Evolutionary conservation across 805 yeast species (phyloP), one percentile per base, ranked within the genome.

Genomic region (Lipomyces spencermartinsiae): DNA sequence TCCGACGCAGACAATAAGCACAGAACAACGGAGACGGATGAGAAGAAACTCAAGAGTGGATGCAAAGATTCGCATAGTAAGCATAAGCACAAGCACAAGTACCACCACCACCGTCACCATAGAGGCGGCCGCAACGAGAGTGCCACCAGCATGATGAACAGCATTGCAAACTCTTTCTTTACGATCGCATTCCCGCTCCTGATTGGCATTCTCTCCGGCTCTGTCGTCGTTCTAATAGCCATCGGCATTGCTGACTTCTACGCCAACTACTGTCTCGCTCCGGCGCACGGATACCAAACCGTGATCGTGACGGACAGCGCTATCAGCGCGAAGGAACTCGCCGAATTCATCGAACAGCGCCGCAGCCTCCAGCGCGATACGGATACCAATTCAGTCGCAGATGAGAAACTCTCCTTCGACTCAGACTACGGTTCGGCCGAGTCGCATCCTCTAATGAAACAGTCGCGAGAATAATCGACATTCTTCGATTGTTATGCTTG

Each of bases 131-230:
- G 66, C 57, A 68, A 68, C 58, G 71, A 62, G 33, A 62, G 66
- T 57, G 14, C 58, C 14, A 63, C 71, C 1, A 63, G 65, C 25
- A 19, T 64, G 14, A 31, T 62, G 55, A 68, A 68, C 58, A 35
- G 61, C 19, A 25, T 61, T 46, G 58, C 58, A 4, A 56, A 63
- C 54, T 57, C 67, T 2, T 19, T 68, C 2, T 63, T 68, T 54
- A 58, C 63, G 19, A 56, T 63, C 58, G 65, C 70, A 16, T 16
- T 69, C 10, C 72, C 72, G 5, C 53, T 69, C n/a, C 59, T 68
- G 3, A 59, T 69, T 16, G 72, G 72, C 22, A 53, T 69, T 33
- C 46, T 69, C 10, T 16, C 68, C 12, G 72, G 72, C 51, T 61
- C 66, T 25, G 58, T 63, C 25, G 66, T 69, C 14, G 72, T 69